phyloP scores from a whole-genome alignment of 306 rosid species.

The Acacia melanoxylon region DNA sequence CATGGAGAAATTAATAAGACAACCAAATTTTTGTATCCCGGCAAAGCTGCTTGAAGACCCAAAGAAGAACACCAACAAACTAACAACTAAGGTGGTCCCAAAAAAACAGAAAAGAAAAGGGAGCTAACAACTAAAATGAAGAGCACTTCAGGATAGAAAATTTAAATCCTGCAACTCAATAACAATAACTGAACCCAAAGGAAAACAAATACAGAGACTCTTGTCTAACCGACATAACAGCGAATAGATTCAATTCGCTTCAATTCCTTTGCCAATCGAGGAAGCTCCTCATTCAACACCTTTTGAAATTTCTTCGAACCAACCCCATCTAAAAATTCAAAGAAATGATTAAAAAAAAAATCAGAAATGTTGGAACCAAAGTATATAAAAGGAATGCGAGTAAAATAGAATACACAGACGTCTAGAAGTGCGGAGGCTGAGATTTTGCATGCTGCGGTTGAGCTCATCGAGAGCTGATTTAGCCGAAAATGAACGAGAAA shows the following conservation, averaged over 20 bases:
- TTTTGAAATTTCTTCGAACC: slow-evolving; percentile 49
- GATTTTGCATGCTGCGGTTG: slow-evolving; percentile 43
- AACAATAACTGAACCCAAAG: background rate
- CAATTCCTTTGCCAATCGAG: slow-evolving; percentile 53
- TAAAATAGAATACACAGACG: slow-evolving; percentile 31
- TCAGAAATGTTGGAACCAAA: background rate
- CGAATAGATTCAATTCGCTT: slow-evolving; percentile 49
- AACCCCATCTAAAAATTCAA: slow-evolving; percentile 40
- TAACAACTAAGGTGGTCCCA: background rate
- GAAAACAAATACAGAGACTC: background rate
- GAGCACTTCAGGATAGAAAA: background rate
- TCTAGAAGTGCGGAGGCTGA: slow-evolving; percentile 56
- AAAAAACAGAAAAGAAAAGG: too few relatives aligned
- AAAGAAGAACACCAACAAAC: background rate
- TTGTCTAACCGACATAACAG: slow-evolving; percentile 58
- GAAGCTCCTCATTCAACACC: slow-evolving; percentile 51
- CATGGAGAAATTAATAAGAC: background rate
- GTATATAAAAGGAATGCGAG: background rate
- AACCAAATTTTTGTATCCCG: background rate
- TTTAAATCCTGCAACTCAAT: background rate
- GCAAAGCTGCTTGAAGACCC: background rate
- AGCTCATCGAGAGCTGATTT: slow-evolving; percentile 42
- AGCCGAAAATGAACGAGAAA: slow-evolving; percentile 50
- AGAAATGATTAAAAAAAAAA: background rate
- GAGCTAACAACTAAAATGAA: background rate